Conservation (phyloP, 2,329 filamentous ascomycete species). For the Elsinoe ampelina region DNA sequence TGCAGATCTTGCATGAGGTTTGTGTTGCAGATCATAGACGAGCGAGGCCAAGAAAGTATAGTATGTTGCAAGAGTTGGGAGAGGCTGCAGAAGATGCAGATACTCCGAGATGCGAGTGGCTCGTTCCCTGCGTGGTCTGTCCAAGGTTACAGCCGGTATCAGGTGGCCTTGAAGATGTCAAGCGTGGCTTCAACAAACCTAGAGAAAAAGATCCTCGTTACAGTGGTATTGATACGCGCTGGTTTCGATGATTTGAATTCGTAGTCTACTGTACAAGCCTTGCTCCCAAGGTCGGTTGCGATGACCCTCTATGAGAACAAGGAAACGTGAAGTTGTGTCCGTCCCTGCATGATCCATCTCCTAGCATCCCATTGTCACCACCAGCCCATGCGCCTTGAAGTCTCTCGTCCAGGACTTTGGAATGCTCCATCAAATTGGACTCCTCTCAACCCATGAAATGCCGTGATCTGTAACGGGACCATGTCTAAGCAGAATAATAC, state of each 20-base stretch:
- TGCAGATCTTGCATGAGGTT: background rate
- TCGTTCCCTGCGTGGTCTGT: background rate
- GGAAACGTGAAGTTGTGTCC: background rate
- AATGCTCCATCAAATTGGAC: background rate
- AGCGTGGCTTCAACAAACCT: background rate
- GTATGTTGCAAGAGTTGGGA: background rate
- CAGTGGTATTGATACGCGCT: background rate
- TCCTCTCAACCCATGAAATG: background rate
- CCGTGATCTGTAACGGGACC: background rate
- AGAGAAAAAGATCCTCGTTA: background rate
- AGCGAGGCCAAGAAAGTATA: background rate
- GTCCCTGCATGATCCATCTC: background rate
- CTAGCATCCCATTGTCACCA: background rate
- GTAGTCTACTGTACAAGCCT: slow-evolving; percentile 1
- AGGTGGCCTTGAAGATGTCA: background rate
- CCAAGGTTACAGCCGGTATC: background rate
- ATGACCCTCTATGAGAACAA: background rate
- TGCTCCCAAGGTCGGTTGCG: background rate
- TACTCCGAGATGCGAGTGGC: background rate
- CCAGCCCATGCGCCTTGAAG: background rate
- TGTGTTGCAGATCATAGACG: background rate
- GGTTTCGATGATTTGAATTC: background rate
- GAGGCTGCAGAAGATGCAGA: background rate
- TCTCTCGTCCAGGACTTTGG: background rate
- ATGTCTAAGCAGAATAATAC: background rate